Base-by-base conservation (phyloP, 768 basidiomycete species). In the Cyclocybe aegerita region DNA sequence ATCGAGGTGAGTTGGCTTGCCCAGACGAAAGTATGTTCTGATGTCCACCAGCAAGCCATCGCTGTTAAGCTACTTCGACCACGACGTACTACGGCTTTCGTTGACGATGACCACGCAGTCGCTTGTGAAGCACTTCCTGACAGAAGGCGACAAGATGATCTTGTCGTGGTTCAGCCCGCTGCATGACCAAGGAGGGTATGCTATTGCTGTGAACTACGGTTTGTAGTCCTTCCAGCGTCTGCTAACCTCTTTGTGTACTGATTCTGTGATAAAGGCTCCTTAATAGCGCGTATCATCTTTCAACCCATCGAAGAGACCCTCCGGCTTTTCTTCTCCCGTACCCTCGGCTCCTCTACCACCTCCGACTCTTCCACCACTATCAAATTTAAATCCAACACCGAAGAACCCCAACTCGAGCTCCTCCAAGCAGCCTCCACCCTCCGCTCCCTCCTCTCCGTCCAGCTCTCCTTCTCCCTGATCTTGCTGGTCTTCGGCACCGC, bases 171-270 rank as follows among this genome's bases (percentile, higher is more conserved):
- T 92, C 61, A 93, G 93, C 52, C 85, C 88, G 30, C 70, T 96
- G 43, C 74, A 83, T 40, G 88, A 95, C 64, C 94, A 98, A 68
- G 96, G 93, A 4, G 95, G 93, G 1, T 98, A 97, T 65, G 96
- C 95, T 0, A 76, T 98, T 9, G 96, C 97, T 9, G 87, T 89
- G 35, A 98, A 98, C 67, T 99, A 98, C 64, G 97, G 96, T 90
- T 46, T 43, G 80, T 23, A 5, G 23, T 23, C 23, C 23, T 64
- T 9, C 14, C 30, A 61, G 31, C 17, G n/a, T 43, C 11, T 15
- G 45, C 14, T 12, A 14, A 39, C 49, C 4, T 23, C 11, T n/a
- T 10, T 17, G 9, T 29, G 29, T 29, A n/a, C 38, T 46, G 16
- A 29, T 39, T 8, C 31, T 9, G 9, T 44, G 35, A 17, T 14